Evolutionary conservation across 2,329 filamentous ascomycete genomes (phyloP), one percentile per base, ranked within the genome.

Genomic region (Penicillium oxalicum): DNA sequence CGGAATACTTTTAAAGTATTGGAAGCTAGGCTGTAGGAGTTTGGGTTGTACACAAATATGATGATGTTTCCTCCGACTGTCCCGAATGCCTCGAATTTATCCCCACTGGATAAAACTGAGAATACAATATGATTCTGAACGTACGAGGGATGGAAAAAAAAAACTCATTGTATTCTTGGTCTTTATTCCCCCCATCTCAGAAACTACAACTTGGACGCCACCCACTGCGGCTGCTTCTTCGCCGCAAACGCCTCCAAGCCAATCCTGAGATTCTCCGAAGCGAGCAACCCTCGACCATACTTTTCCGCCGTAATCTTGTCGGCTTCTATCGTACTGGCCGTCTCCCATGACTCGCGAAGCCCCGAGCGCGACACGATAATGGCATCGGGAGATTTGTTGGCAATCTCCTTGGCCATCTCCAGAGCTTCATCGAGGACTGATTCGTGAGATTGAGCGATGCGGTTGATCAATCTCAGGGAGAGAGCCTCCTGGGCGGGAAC

Each of bases 221-320:
- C 82, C 91, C 91, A 96, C 67, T 89, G 81, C 0, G 91, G 74
- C 77, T 89, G 89, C 74, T 85, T 80, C 80, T 95, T 95, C 69
- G 87, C 85, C 33, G 70, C 70, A 68, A 80, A 81, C 4, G 78
- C 77, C 50, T 62, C 37, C 54, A 58, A 84, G 57, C 88, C 88
- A 68, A 95, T 86, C 79, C 95, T 95, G 72, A 95, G 88, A 70
- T 97, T 91, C 71, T 88, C 80, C 65, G 86, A 91, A 32, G 88
- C 88, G 72, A 95, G 93, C 61, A 95, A 63, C 4, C 44, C 83
- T 78, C 71, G 94, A 87, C 76, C 94, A 95, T 41, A 96, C 80
- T 52, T 87, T 80, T 69, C 89, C 78, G 77, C 95, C 86, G 70
- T 83, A 91, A 74, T 95, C 87, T 8, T 94, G 82, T 39, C 89